Evolutionary conservation across 176 grass and related monocot species (phyloP), one percentile per base, ranked within the genome.

Genomic region (Thinopyrum elongatum): DNA sequence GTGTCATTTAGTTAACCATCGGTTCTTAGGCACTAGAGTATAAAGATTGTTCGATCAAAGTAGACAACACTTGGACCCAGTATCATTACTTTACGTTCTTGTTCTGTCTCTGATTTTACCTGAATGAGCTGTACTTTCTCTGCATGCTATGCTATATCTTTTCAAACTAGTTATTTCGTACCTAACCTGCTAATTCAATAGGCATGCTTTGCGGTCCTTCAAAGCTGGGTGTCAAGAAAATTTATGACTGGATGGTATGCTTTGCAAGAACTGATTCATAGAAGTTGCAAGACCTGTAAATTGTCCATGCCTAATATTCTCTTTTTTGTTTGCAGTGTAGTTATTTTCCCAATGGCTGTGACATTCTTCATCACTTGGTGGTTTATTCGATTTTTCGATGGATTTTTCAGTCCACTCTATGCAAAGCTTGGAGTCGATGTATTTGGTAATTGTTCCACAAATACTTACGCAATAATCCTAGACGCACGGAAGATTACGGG

Each of bases 371-470:
- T 99, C 73, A 99, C 97, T 53, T 99, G 92, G 97, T 99, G 97
- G 97, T 99, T 99, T 86, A 96, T 99, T 92, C 92, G 92, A 83
- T 99, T 99, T 89, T 90, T 99, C 29, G 97, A 99, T 88, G 92
- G 97, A n/a, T 99, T 99, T 61, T 99, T 99, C 82, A 99, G 97
- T 89, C 97, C 97, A 86, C 25, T 99, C n/a, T 99, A 99, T 94
- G 92, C 84, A 46, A 80, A 97, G 69, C 87, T 99, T 93, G 92
- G 97, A 29, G 16, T 99, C 53, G 19, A 99, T 82, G 90, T 99
- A 84, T 99, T 99, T 81, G 94, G 97, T 99, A 93, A 91, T 71
- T 65, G 10, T 68, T 86, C 6, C 53, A 33, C 25, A 60, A 16
- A 60, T 39, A 57, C 22, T n/a, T n/a, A n/a, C n/a, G n/a, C n/a